A percentile compares a stretch with the other conserved stretches of the same genome.
Conservation (phyloP, 225 moss, liverwort and hornwort genomes). For the Lunularia cruciata region DNA sequence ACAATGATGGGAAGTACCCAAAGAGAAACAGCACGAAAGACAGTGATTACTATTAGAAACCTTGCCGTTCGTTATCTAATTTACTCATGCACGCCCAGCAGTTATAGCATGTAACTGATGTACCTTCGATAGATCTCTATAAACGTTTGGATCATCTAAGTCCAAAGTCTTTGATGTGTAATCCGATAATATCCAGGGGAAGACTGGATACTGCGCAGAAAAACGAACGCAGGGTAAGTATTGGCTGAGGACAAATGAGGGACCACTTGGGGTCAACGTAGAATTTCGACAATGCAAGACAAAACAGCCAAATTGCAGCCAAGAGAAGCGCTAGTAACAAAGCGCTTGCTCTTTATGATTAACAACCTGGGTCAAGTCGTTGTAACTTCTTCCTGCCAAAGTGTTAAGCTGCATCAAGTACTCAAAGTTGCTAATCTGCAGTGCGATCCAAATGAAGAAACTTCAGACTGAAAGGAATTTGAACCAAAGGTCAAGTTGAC, state of each 20-base stretch:
- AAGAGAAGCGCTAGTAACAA: not conserved
- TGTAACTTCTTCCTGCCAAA: conserved; percentile 92
- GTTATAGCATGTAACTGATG: not conserved
- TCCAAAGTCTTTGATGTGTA: conserved; percentile 79
- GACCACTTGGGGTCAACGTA: not conserved
- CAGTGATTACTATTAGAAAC: too few relatives aligned
- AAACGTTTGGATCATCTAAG: conserved; percentile 72
- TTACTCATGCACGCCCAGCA: not conserved
- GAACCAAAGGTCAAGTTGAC: too few relatives aligned
- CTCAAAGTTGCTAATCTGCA: conserved; percentile 98
- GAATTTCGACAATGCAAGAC: not conserved
- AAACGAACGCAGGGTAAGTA: not conserved
- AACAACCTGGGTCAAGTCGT: conserved; percentile 86
- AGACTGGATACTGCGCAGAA: conserved; percentile 81
- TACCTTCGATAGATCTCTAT: conserved; percentile 95
- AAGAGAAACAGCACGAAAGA: too few relatives aligned
- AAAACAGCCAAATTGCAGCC: too few relatives aligned
- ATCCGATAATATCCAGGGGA: conserved; percentile 92
- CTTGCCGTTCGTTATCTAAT: too few relatives aligned
- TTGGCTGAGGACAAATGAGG: not conserved
- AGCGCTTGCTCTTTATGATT: not conserved
- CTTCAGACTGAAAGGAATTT: too few relatives aligned
- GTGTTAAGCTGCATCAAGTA: conserved; percentile 97
- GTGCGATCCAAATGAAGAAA: too few relatives aligned
- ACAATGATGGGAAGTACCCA: too few relatives aligned